A percentile compares a stretch with the other conserved stretches of the same genome.
phyloP scores from a whole-genome alignment of 2,329 filamentous ascomycete genomes.

The Nigrospora oryzae region DNA sequence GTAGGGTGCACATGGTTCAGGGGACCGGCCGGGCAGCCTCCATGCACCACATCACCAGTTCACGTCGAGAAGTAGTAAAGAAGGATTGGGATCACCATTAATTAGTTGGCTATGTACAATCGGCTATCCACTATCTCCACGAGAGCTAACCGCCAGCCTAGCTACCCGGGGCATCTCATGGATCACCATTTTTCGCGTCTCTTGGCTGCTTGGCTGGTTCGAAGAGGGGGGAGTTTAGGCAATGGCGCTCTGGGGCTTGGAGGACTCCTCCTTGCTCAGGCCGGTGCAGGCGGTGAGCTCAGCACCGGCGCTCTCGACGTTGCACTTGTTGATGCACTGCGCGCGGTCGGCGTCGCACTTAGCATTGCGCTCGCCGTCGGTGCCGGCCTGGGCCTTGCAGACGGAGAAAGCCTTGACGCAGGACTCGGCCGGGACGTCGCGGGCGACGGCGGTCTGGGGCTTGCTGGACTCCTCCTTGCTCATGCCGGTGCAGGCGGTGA shows the following conservation, averaged over 20 bases:
- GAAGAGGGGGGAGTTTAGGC: neutral
- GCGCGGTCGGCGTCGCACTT: neutral
- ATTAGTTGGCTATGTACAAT: no score
- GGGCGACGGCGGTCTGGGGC: neutral
- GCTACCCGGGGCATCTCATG: neutral
- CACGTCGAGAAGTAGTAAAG: no score
- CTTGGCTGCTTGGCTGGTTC: neutral
- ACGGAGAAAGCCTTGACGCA: neutral
- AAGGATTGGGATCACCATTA: no score
- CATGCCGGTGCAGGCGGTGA: neutral
- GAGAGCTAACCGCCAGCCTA: no score
- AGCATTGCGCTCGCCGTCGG: neutral
- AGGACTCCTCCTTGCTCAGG: neutral
- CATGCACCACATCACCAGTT: no score
- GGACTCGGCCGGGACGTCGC: neutral
- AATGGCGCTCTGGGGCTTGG: neutral
- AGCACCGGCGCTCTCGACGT: neutral
- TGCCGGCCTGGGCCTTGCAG: neutral
- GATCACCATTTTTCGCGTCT: neutral
- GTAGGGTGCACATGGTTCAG: no score
- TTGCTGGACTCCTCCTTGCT: neutral
- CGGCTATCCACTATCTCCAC: no score
- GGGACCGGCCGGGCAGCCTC: no score
- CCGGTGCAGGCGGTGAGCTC: neutral
- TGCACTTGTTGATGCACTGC: neutral